Evolutionary conservation across 495 filamentous ascomycete genomes (phyloP), one percentile per base, ranked within the genome.

Genomic region (Daldinia vernicosa): DNA sequence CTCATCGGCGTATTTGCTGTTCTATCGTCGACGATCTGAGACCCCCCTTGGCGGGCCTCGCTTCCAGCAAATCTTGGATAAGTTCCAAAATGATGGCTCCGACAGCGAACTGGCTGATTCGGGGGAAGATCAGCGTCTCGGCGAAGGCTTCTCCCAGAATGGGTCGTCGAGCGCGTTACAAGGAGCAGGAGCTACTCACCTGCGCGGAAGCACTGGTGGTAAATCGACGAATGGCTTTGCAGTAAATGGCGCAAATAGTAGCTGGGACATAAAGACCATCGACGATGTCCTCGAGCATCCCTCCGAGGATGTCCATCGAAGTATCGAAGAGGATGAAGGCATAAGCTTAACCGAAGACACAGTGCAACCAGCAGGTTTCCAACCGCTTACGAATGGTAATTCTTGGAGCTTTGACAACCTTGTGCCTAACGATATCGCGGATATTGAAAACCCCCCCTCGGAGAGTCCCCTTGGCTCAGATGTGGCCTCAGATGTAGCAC

Each of bases 51-150:
- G 95, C 50, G 93, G 93, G 17, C 85, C 87, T 6, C 85, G 85
- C 62, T 89, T 93, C 45, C 84, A 93, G 65, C 80, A 90, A 69
- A 85, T 95, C 43, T 80, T 93, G 40, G 84, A 86, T n/a, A 83
- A 84, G 39, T 84, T 82, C 63, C 82, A 80, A 17, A 74, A 80
- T 57, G 82, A 86, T n/a, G 75, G 79, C 8, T 64, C 75, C 15
- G 78, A 74, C 56, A 84, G 84, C 27, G 75, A 81, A 50, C 65
- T 80, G 57, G 71, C 78, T n/a, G 84, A 84, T 59, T 86, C 88
- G 90, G 92, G 91, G 91, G 91, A 94, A 89, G 92, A 85, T 79
- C 88, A 82, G 89, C 90, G 89, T 84, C 91, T 93, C 90, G 92
- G 84, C 89, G 90, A 79, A 82, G 83, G 84, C 89, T 93, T 87